Evolutionary conservation across 208 protist genomes (phyloP).

Genomic region (Naegleria fowleri): DNA sequence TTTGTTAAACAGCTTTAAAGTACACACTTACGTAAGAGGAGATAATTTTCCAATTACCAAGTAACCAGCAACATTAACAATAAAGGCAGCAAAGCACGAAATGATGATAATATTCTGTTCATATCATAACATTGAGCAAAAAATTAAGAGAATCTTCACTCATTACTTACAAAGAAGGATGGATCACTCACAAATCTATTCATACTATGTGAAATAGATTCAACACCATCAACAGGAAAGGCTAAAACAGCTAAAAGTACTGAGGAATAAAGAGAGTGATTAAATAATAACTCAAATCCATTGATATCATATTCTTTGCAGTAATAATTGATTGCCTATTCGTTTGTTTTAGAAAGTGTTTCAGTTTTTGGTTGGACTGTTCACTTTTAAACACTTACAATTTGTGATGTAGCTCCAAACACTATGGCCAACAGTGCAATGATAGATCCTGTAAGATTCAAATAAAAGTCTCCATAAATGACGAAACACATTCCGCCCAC

Average conservation of each 20-base stretch:
- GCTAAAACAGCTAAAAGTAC: background rate
- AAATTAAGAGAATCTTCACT: background rate
- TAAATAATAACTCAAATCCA: conserved; percentile 3
- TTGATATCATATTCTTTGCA: background rate
- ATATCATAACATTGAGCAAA: background rate
- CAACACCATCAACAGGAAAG: background rate
- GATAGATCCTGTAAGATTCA: background rate
- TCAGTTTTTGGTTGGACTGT: too few relatives aligned
- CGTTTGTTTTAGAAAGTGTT: background rate
- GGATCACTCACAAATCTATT: background rate
- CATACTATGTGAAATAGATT: background rate
- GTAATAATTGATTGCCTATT: background rate
- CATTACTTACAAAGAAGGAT: background rate
- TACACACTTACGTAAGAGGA: background rate
- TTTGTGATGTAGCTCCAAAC: background rate
- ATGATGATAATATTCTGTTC: background rate
- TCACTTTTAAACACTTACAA: background rate
- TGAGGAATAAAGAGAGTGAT: background rate
- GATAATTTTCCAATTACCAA: conserved; percentile 12
- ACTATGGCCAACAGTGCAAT: background rate
- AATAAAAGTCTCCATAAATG: background rate
- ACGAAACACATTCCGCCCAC: background rate
- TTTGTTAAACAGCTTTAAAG: background rate
- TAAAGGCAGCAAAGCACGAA: background rate
- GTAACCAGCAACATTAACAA: conserved; percentile 3